Base-by-base conservation (phyloP, 202 grass and related monocot genomes). In the Elaeis oleifera region DNA sequence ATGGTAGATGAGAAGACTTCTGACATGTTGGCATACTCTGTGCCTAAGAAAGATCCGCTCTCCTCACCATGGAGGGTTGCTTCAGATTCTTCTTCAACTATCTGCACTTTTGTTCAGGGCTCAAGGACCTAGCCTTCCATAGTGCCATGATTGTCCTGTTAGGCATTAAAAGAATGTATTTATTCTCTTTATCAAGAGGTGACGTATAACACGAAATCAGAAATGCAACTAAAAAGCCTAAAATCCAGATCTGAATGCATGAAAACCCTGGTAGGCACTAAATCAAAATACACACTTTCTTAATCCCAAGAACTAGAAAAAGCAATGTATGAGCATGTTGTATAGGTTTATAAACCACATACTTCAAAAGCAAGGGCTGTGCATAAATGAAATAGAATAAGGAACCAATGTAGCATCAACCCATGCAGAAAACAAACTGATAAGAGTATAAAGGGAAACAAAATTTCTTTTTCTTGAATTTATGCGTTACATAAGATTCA, bases 1-100 rank as follows among this genome's bases (percentile, higher is more conserved):
- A 86, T 78, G 69, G 71, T 78, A 24, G 76, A 84, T 52, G 85
- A 89, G 63, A 79, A 89, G 26, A 92, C 78, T 56, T 73, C 84
- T 27, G 68, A 65, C 84, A 92, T 86, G 70, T 84, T 81, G 8
- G 81, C 85, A 51, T 97, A 85, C 59, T 91, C 82, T 81, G 82
- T 84, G 18, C 80, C 84, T 68, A 97, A 78, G 83, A 97, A 97
- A 69, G 82, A 81, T 61, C 72, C 94, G 23, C 51, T 79, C 58
- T 97, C 92, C 29, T 92, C 88, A 54, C 54, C 72, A 32, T 82
- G 71, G 39, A 86, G 51, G 18, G 77, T 83, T 70, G 29, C 71
- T 65, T 83, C 94, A 54, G 88, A 97, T 75, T 89, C 94, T 66
- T 97, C 92, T 74, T 97, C 94, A 28, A 89, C 82, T 55, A 97